Base-by-base conservation (phyloP, 2,329 filamentous ascomycete species). In the Daldinia sp. region DNA sequence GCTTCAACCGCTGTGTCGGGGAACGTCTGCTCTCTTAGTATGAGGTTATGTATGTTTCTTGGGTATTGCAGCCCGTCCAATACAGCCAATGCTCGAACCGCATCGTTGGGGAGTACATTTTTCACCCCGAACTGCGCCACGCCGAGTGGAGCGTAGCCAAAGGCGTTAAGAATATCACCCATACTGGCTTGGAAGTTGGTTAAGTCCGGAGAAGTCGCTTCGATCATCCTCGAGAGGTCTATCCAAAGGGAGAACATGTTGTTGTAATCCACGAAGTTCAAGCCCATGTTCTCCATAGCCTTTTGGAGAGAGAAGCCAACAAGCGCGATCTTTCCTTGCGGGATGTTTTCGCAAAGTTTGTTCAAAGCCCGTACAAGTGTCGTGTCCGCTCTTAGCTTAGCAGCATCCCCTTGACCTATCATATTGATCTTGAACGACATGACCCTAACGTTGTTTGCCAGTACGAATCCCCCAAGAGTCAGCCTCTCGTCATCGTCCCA, bases 241-340 rank as follows among this genome's bases (percentile, higher is more conserved):
- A 68, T 46, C 66, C 66, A 65, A 37, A 57, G 18, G 9, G 60
- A 35, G 37, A 71, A 67, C n/a, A 41, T 26, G 9, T 30, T 6
- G 18, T 33, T 41, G 20, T 69, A 33, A 4, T 50, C 26, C 7
- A 41, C 55, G 28, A 67, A 62, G 20, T 60, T 23, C 18, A 63
- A 23, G 20, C 54, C 54, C 15, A 71, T 53, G 9, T 23, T 39
- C 20, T 50, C 23, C 18, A 71, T 53, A n/a, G 64, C 60, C 6
- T 10, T 30, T 26, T 64, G 60, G 6, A 60, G 39, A 12, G 51
- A 59, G 13, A 44, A 28, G 6, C 63, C 56, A 9, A 71, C 60
- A 6, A 69, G 23, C 13, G 62, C 28, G 15, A 51, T 7, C 2
- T 51, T 33, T 33, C 18, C 5, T 4, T 6, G 15, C 5, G 6